These are phyloP conservation scores for Globisporangium abappressorium DNA, from an alignment of 352 stramenopile genomes.

Conservation along the genomic window DNA sequence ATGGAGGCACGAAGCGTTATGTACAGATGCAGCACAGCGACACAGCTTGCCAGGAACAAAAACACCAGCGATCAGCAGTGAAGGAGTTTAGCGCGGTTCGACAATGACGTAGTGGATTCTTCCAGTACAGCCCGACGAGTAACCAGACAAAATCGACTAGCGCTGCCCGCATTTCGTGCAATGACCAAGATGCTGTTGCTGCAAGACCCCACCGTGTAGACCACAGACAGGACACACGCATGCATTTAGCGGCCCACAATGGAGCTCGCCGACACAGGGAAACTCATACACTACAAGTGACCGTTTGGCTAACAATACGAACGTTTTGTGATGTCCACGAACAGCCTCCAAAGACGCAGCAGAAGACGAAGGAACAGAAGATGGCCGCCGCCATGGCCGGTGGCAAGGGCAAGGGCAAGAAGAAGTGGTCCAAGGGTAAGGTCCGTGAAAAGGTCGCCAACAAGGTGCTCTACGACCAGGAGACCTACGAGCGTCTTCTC, in stretches of 20 bases:
- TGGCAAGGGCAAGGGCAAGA: constrained; percentile 99
- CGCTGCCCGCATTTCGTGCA: background rate
- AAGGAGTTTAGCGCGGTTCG: background rate
- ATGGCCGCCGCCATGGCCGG: constrained; percentile 98
- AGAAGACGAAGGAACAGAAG: constrained; percentile 99
- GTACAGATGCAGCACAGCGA: background rate
- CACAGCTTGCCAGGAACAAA: background rate
- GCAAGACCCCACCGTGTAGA: background rate
- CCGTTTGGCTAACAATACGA: background rate
- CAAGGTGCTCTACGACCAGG: constrained; percentile 99
- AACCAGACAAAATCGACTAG: background rate
- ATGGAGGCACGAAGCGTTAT: background rate
- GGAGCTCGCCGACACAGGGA: background rate
- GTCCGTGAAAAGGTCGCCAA: constrained; percentile 99
- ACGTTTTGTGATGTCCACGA: constrained; percentile 10
- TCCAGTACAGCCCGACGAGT: background rate
- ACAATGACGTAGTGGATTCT: background rate
- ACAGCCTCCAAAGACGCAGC: constrained; percentile 98
- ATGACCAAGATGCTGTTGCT: background rate
- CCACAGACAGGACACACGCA: background rate
- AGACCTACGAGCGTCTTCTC: constrained; percentile 97
- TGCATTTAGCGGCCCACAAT: background rate
- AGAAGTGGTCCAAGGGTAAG: constrained; percentile 99
- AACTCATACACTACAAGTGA: background rate
- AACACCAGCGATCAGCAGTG: background rate